These are phyloP conservation scores for Neolecta irregularis DNA, from an alignment of 1,139 yeast genomes.

Conservation along the genomic window DNA sequence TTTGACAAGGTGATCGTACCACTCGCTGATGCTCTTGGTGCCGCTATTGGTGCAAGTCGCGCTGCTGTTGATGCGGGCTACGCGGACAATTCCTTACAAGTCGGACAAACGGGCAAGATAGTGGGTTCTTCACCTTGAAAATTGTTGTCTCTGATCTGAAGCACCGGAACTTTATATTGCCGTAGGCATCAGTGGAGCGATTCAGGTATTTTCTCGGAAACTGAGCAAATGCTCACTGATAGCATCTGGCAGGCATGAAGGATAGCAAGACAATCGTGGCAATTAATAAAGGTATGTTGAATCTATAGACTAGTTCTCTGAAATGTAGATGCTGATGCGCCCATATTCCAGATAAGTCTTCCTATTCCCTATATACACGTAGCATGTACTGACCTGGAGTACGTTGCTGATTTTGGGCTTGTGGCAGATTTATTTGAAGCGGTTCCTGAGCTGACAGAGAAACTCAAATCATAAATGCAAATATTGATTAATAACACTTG, in stretches of 20 bases:
- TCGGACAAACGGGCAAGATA: conserved; percentile 95
- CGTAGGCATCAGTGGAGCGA: conserved; percentile 91
- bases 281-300: conserved; percentile 51
- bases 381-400: conserved; percentile 42
- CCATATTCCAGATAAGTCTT: conserved; percentile 66
- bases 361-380: conserved; percentile 45
- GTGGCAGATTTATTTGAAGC: conserved; percentile 79
- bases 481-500: too few species aligned
- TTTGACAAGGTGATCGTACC: conserved; percentile 69
- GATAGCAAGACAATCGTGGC: conserved; percentile 90
- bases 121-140: too few species aligned
- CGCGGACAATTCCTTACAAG: conserved; percentile 93
- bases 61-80: conserved; percentile 96
- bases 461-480: too few species aligned
- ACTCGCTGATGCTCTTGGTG: conserved; percentile 67
- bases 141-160: too few species aligned
- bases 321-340: too few species aligned
- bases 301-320: too few species aligned
- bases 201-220: conserved; percentile 34
- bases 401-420: conserved; percentile 77
- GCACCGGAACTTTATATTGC: conserved; percentile 93
- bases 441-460: conserved; percentile 73
- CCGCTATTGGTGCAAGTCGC: conserved; percentile 95
- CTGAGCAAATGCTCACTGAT: background rate
- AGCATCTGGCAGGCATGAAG: conserved; percentile 96